phyloP scores from a whole-genome alignment of 495 filamentous ascomycete species.

The Podospora didyma region DNA sequence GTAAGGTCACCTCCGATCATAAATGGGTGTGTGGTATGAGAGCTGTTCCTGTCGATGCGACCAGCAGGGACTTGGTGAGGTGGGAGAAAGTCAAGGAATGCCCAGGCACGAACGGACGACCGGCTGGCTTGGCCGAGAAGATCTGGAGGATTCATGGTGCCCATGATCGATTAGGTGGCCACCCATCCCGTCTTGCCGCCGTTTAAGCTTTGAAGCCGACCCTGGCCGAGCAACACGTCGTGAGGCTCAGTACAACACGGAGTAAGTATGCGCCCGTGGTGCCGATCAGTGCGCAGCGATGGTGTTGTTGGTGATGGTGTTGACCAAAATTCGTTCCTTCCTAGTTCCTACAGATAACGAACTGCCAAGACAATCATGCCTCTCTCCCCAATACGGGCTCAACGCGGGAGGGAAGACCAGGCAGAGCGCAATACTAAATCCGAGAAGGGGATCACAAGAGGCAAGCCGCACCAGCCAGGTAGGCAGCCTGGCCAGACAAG shows the following conservation, averaged over 20 bases:
- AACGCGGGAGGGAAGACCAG: background rate
- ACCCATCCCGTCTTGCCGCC: background rate
- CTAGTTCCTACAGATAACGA: no score
- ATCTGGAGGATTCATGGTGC: background rate
- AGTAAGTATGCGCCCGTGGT: conserved; percentile 3
- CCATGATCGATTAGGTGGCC: background rate
- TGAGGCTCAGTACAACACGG: conserved; percentile 14
- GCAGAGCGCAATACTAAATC: background rate
- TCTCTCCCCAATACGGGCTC: background rate
- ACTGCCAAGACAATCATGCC: background rate
- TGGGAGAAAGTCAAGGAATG: background rate
- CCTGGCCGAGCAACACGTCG: background rate
- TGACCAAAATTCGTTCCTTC: no score
- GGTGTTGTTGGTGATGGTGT: no score
- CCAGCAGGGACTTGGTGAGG: background rate
- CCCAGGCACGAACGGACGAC: background rate
- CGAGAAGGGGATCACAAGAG: background rate
- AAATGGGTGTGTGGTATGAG: background rate
- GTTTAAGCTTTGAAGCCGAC: conserved; percentile 23
- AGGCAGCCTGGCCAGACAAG: background rate
- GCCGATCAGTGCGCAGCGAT: conserved; percentile 17
- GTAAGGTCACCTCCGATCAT: no score
- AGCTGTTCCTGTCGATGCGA: background rate
- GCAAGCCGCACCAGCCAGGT: background rate
- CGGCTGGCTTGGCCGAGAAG: background rate